These are phyloP conservation scores for Leersia perrieri DNA, from an alignment of 176 grass and related monocot species.

Conservation along the genomic window DNA sequence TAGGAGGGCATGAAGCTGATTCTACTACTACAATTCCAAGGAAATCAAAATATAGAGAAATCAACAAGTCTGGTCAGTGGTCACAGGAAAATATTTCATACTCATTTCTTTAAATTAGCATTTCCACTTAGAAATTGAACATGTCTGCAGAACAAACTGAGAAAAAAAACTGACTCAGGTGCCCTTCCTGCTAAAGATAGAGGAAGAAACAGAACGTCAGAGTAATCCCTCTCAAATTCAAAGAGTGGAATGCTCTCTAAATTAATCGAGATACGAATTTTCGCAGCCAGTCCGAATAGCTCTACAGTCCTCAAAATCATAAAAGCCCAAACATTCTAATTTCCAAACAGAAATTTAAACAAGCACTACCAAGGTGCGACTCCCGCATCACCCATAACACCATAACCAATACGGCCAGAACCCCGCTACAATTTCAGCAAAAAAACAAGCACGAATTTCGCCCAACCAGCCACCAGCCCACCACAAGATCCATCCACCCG, in stretches of 20 bases:
- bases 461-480: no score
- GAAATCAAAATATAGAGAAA: background rate
- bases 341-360: background rate
- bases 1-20: background rate
- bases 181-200: background rate
- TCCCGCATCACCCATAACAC: background rate
- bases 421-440: background rate
- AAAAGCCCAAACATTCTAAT: background rate
- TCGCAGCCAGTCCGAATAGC: background rate
- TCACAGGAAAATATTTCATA: background rate
- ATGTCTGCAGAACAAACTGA: background rate
- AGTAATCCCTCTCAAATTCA: background rate
- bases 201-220: background rate
- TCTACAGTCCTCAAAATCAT: background rate
- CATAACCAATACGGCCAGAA: background rate
- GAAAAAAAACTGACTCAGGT: background rate
- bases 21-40: background rate
- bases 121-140: background rate
- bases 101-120: background rate
- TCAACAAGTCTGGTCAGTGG: background rate
- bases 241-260: background rate
- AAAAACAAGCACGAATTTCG: constrained; percentile 5
- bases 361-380: background rate
- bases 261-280: background rate
- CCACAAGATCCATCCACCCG: background rate